These are phyloP conservation scores for Dactylellina cionopaga DNA, from an alignment of 2,329 filamentous ascomycete genomes.

Conservation along the genomic window DNA sequence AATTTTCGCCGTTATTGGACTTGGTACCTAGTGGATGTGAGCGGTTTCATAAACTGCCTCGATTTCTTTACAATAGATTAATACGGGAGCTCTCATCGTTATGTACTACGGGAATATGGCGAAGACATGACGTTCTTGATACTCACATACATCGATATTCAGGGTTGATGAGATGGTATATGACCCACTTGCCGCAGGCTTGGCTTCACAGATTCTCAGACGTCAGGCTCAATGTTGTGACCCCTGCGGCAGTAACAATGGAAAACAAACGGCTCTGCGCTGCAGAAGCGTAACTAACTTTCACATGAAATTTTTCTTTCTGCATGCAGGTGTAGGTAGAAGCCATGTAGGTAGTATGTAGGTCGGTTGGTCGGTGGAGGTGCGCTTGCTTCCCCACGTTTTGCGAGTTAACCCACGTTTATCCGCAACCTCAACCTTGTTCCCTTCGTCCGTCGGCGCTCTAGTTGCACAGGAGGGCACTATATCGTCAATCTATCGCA, in stretches of 20 bases:
- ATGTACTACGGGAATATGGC: not conserved
- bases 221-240: not conserved
- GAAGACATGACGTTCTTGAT: constrained; percentile 6
- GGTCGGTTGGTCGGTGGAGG: not conserved
- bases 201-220: constrained; percentile 5
- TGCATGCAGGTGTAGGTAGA: constrained; percentile 1
- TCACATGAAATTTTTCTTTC: constrained; percentile 37
- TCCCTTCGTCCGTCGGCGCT: constrained; percentile 50
- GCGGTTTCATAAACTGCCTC: too few relatives aligned
- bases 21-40: too few relatives aligned
- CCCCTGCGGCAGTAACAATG: constrained; percentile 21
- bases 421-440: constrained; percentile 38
- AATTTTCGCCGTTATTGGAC: too few relatives aligned
- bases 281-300: not conserved
- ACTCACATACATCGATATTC: not conserved
- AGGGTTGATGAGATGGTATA: not conserved
- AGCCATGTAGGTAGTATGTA: constrained; percentile 4
- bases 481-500: constrained; percentile 28
- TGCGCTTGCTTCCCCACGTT: constrained; percentile 11
- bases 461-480: constrained; percentile 10
- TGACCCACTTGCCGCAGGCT: constrained; percentile 41
- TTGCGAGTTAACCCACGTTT: constrained; percentile 48
- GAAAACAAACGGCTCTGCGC: too few relatives aligned
- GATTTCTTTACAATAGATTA: too few relatives aligned
- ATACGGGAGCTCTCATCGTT: too few relatives aligned